Percentiles rank a stretch among this genome's conserved stretches.
phyloP scores from a whole-genome alignment of 2,329 filamentous ascomycete species.

The Clonostachys rosea region DNA sequence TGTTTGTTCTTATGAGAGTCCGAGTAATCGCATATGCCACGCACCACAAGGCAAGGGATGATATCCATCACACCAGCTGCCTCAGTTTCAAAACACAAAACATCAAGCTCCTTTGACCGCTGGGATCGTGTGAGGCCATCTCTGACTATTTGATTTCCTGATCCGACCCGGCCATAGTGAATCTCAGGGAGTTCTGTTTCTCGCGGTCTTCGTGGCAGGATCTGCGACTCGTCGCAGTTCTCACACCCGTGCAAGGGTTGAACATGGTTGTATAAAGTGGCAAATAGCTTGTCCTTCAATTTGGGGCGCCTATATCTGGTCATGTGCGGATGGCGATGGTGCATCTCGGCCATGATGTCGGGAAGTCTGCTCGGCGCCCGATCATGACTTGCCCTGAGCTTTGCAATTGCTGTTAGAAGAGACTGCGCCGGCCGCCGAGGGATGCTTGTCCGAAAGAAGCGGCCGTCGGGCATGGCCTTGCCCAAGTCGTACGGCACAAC shows the following conservation, averaged over 20 bases:
- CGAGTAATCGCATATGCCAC: conserved; percentile 24
- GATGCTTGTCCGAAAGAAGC: background rate
- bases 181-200: background rate
- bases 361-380: background rate
- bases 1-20: conserved; percentile 19
- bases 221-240: conserved; percentile 1
- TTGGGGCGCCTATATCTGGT: background rate
- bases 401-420: conserved; percentile 4
- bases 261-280: background rate
- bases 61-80: conserved; percentile 12
- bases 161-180: conserved; percentile 13
- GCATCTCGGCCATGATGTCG: background rate
- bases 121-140: conserved; percentile 11
- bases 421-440: background rate
- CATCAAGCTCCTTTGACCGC: conserved; percentile 1
- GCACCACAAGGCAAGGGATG: conserved; percentile 21
- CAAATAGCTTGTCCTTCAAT: background rate
- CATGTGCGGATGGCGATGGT: background rate
- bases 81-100: conserved; percentile 2
- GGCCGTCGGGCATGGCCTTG: conserved; percentile 3
- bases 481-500: conserved; percentile 13
- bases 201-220: background rate
- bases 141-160: conserved; percentile 24
- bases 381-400: background rate
- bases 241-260: background rate